Evolutionary conservation across 1,284 basidiomycete species (phyloP), one percentile per base, ranked within the genome.

Genomic region (Fistulinella cinereoalba): DNA sequence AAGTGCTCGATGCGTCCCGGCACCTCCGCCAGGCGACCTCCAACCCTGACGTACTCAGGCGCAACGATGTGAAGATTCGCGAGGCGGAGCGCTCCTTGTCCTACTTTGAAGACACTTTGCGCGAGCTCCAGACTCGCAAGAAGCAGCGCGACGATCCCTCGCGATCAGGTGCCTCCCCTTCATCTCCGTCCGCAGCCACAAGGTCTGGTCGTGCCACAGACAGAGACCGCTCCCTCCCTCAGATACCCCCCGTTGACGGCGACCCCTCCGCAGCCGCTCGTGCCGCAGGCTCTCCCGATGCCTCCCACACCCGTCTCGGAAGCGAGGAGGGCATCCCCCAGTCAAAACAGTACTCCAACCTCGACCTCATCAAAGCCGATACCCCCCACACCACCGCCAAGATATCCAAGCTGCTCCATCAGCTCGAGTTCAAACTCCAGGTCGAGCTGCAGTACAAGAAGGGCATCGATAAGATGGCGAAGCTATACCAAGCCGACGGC

Each of bases 391-490:
- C 93, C 19, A 89, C 93, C 6, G 90, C 92, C 54, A 99, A 97
- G 76, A 98, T 99, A 67, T 91, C 93, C 38, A 85, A 86, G 57
- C 98, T 98, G 96, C 82, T 99, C 47, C 94, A 98, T 70, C 95
- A 98, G 71, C 85, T 99, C 56, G 95, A 99, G 69, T 98, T 97
- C 81, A 99, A 99, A 74, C 85, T 98, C 43, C 92, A 96, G 70
- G 92, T 99, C 56, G 97, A 99, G 71, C 85, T 90, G 74, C 95
- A 99, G 71, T 98, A 98, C 77, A 97, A 97, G 75, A 82, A 87
- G 62, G 97, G 97, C 39, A 97, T 98, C 60, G 96, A 99, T 70
- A 98, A 98, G 76, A 99, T 99, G 95, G 91, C 90, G 29, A 90
- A 86, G 64, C 74, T 96, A 37, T 97, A 96, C 69, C 85, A 93